These are phyloP conservation scores for Hermanozyma aechmeae DNA, from an alignment of 805 yeast species.

Conservation along the genomic window DNA sequence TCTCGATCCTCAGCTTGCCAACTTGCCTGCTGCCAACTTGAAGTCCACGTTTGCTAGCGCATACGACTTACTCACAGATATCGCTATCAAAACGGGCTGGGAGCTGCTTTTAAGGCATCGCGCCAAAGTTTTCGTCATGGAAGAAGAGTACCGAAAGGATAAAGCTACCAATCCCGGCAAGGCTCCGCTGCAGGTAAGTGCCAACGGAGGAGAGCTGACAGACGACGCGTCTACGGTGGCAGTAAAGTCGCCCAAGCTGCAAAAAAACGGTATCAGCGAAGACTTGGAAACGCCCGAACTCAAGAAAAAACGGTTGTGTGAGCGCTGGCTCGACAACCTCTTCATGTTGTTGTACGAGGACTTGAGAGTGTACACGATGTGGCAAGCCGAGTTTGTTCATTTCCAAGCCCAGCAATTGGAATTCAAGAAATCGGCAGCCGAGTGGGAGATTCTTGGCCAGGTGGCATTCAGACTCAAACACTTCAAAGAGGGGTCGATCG, in stretches of 20 bases:
- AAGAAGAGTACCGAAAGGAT: slow-evolving; percentile 37
- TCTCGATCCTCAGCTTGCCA: slow-evolving; percentile 52
- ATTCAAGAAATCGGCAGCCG: slow-evolving; percentile 68
- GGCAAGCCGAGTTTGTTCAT: slow-evolving; percentile 88
- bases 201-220: slow-evolving; percentile 8
- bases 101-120: slow-evolving; percentile 34
- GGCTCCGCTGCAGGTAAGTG: slow-evolving; percentile 1
- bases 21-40: slow-evolving; percentile 62
- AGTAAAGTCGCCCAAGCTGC: slow-evolving; percentile 23
- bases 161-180: slow-evolving; percentile 8
- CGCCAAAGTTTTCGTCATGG: slow-evolving; percentile 40
- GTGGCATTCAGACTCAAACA: slow-evolving; percentile 83
- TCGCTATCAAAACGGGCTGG: slow-evolving; percentile 38
- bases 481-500: slow-evolving; percentile 76
- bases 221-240: slow-evolving; percentile 28
- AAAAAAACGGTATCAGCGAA: slow-evolving; percentile 2
- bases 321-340: slow-evolving; percentile 64
- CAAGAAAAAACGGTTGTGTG: slow-evolving; percentile 58
- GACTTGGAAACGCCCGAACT: slow-evolving; percentile 26
- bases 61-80: slow-evolving; percentile 35
- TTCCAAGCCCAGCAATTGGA: slow-evolving; percentile 80
- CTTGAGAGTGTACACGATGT: slow-evolving; percentile 74
- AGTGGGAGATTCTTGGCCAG: slow-evolving; percentile 88
- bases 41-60: slow-evolving; percentile 39
- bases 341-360: slow-evolving; percentile 67